Evolutionary conservation across 1,139 yeast genomes (phyloP), one percentile per base, ranked within the genome.

Genomic region (Geotrichum cucujoidarum): DNA sequence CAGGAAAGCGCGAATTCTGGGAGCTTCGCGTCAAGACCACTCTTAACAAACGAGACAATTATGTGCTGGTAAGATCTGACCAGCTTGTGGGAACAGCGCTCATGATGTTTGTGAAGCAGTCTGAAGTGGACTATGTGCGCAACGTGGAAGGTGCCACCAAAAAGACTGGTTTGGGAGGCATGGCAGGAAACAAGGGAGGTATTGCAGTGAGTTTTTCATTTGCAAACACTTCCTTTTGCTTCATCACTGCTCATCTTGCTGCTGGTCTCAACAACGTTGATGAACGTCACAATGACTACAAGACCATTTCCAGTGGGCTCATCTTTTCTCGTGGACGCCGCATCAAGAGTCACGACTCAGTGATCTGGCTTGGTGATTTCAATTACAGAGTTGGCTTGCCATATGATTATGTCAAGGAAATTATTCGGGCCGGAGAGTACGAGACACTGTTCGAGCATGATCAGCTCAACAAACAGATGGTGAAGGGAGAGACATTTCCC

Each of bases 321-420:
- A 73, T 83, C 35, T 90, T 94, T 62, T 78, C 87, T 1, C 75
- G 92, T 45, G 86, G 88, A 52, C 59, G 73, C 11, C 74, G 76
- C 21, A 78, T 90, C 30, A 76, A 76, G 53, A 95, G 88, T 59
- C 96, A 88, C 63, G 97, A 92, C 62, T 79, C 83, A 33, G 77
- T 89, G 3, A 73, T 94, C 8, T 92, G 98, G 98, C 75, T 90
- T 65, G 98, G 99, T 3, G 99, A 94, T 66, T 84, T 94, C 65
- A 94, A 94, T 64, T 94, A 85, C 67, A 73, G 99, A 58, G 80
- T 94, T 31, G 72, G 78, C 25, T 66, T 89, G 57, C 76, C 86
- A 0, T 88, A 86, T 62, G 95, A 85, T 5, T 78, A 79, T 22
- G 95, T 88, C 11, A 71, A 95, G 49, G 63, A 69, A 5, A 64